Evolutionary conservation across 176 grass and related monocot species (phyloP).

Genomic region (Zizania latifolia): DNA sequence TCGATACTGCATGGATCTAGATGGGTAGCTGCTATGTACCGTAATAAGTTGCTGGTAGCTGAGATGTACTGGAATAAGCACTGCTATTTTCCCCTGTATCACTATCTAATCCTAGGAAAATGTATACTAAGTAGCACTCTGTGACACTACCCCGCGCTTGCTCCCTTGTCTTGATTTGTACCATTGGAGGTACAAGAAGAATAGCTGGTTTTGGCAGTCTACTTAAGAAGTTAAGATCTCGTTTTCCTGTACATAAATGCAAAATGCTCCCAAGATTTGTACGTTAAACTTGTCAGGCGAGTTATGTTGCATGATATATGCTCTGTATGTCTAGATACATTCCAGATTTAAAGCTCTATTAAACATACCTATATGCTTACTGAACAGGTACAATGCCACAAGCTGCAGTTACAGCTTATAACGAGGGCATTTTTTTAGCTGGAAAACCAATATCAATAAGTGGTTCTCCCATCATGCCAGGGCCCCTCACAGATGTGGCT

Average conservation of each 20-base stretch:
- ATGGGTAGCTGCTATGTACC: constrained; percentile 32
- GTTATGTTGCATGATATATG: neutral
- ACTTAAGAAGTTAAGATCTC: neutral
- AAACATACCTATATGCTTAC: too few relatives aligned
- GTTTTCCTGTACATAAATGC: neutral
- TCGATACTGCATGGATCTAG: constrained; percentile 36
- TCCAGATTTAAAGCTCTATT: too few relatives aligned
- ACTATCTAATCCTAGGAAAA: constrained; percentile 38
- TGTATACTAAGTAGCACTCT: constrained; percentile 28
- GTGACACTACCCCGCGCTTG: neutral
- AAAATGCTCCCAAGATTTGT: neutral
- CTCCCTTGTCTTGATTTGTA: constrained; percentile 11
- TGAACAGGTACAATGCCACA: neutral
- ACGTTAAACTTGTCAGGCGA: neutral
- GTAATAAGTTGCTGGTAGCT: constrained; percentile 43
- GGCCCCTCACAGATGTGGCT: neutral
- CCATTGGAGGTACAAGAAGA: constrained; percentile 16
- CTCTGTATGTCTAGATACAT: too few relatives aligned
- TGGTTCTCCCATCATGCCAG: neutral
- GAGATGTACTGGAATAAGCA: constrained; percentile 41
- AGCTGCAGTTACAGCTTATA: neutral
- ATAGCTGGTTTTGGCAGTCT: constrained; percentile 26
- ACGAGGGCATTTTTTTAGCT: neutral
- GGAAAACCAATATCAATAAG: neutral
- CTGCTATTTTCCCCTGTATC: constrained; percentile 26